phyloP scores from a whole-genome alignment of 306 rosid species.

The Sechiopsis laciniata region DNA sequence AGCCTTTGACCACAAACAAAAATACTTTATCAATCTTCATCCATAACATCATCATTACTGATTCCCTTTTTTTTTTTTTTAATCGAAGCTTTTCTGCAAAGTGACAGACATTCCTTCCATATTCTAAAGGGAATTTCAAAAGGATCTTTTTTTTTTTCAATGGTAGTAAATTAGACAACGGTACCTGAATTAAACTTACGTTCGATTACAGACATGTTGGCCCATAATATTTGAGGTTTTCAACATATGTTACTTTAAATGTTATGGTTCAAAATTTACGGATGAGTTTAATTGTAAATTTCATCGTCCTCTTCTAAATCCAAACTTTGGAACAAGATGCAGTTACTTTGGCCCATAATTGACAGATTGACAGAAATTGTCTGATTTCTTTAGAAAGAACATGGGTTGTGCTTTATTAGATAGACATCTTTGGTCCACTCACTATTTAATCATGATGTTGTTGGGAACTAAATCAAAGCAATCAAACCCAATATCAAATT shows the following conservation, averaged over 20 bases:
- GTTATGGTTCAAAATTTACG: too few species aligned
- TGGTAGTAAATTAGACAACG: neutral
- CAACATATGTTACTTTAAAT: too few species aligned
- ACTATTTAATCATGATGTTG: conserved; percentile 18
- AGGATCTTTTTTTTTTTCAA: neutral
- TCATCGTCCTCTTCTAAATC: too few species aligned
- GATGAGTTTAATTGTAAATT: too few species aligned
- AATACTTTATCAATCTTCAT: conserved; percentile 14
- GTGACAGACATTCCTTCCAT: conserved; percentile 23
- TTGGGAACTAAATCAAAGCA: neutral
- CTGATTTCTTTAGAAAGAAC: conserved; percentile 14
- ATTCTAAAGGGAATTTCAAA: conserved; percentile 1
- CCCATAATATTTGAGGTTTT: neutral
- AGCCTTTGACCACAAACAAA: conserved; percentile 19
- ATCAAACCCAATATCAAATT: neutral
- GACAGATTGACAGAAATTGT: neutral
- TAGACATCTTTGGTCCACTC: neutral
- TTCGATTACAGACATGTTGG: conserved; percentile 9
- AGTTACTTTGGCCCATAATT: too few species aligned
- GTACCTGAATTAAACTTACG: conserved; percentile 9
- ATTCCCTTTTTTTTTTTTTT: conserved; percentile 15
- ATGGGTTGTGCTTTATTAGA: neutral
- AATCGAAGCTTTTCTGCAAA: conserved; percentile 16
- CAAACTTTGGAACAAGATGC: too few species aligned
- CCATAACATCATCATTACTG: conserved; percentile 23